Evolutionary conservation across 2,329 filamentous ascomycete species (phyloP).

Genomic region (Monilinia vaccinii-corymbosi): DNA sequence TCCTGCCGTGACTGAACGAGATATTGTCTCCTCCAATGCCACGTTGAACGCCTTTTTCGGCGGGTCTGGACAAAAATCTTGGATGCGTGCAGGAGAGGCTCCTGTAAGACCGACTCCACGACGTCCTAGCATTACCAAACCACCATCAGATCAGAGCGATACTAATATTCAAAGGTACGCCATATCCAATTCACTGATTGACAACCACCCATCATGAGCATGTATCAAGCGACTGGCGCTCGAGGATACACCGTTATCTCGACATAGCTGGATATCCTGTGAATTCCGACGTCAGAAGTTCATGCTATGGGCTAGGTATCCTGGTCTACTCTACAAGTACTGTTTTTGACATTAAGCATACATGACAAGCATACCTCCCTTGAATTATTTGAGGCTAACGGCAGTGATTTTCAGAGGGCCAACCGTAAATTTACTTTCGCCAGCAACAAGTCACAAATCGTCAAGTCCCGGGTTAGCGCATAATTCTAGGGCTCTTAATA

Average conservation of each 20-base stretch:
- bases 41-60: slow-evolving; percentile 30
- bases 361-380: background rate
- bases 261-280: background rate
- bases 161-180: slow-evolving; percentile 16
- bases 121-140: slow-evolving; percentile 15
- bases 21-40: slow-evolving; percentile 29
- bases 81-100: slow-evolving; percentile 26
- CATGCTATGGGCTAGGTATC: background rate
- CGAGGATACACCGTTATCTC: background rate
- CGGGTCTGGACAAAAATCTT: slow-evolving; percentile 27
- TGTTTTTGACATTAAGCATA: background rate
- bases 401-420: background rate
- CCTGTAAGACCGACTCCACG: slow-evolving; percentile 27
- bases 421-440: slow-evolving; percentile 34
- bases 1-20: slow-evolving; percentile 21
- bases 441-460: slow-evolving; percentile 51
- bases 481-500: background rate
- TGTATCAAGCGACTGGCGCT: background rate
- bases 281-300: background rate
- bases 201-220: background rate
- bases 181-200: background rate
- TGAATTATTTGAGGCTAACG: slow-evolving; percentile 3
- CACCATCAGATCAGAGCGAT: slow-evolving; percentile 11
- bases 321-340: background rate
- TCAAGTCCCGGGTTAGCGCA: slow-evolving; percentile 34